phyloP scores from a whole-genome alignment of 345 rosid genomes.

The Melaleuca quinquenervia region DNA sequence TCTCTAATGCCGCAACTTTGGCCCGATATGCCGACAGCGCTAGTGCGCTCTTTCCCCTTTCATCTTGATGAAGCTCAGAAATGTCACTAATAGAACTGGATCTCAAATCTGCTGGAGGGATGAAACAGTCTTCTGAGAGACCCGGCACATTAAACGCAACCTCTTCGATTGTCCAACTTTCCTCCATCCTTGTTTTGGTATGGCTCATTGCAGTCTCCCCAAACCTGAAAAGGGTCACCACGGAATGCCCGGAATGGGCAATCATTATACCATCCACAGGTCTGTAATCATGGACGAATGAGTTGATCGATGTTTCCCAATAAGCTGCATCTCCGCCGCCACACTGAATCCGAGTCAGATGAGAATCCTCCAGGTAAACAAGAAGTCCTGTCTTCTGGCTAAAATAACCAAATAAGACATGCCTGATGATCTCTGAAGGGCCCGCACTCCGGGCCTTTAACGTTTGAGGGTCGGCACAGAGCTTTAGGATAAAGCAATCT shows the following conservation, averaged over 20 bases:
- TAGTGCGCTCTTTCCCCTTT: neutral
- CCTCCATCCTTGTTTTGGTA: slow-evolving; percentile 8
- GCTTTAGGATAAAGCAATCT: slow-evolving; percentile 39
- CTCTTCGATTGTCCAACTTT: slow-evolving; percentile 3
- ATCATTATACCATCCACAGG: slow-evolving; percentile 91
- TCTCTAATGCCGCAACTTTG: neutral
- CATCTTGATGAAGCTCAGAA: neutral
- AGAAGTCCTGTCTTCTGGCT: slow-evolving; percentile 43
- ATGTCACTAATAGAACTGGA: neutral
- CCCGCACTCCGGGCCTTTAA: slow-evolving; percentile 34
- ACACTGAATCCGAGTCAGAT: slow-evolving; percentile 37
- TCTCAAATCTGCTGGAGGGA: slow-evolving; percentile 3
- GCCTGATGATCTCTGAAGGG: slow-evolving; percentile 40
- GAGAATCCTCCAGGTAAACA: slow-evolving; percentile 35
- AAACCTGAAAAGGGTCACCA: slow-evolving; percentile 80
- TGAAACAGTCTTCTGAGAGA: slow-evolving; percentile 4
- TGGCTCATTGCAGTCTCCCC: slow-evolving; percentile 59
- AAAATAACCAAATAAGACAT: slow-evolving; percentile 36
- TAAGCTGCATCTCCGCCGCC: slow-evolving; percentile 31
- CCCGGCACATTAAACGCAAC: slow-evolving; percentile 5
- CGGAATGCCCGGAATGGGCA: slow-evolving; percentile 85
- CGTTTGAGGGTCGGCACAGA: slow-evolving; percentile 31
- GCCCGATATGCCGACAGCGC: neutral
- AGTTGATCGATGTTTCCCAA: slow-evolving; percentile 92
- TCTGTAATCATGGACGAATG: slow-evolving; percentile 69